These are phyloP conservation scores for Areca catechu DNA, from an alignment of 176 grass and related monocot species.

Conservation along the genomic window DNA sequence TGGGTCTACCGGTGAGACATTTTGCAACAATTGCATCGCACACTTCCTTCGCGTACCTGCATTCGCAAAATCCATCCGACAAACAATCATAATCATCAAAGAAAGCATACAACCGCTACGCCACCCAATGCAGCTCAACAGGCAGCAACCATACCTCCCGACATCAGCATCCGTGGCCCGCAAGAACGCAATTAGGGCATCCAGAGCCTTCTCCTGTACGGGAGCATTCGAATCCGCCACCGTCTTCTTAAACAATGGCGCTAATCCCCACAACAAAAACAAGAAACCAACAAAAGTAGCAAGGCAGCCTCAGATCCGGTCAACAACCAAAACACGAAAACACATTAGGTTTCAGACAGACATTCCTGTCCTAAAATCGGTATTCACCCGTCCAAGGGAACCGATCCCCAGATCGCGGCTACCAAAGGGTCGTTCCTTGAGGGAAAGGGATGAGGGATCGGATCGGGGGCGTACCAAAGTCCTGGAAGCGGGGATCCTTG, in stretches of 20 bases:
- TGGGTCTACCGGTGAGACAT: conserved; percentile 91
- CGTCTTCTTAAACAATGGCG: conserved; percentile 88
- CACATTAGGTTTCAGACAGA: too few species aligned
- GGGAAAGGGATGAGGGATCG: conserved; percentile 16
- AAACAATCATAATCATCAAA: not conserved
- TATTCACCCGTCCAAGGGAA: too few species aligned
- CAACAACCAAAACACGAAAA: conserved; percentile 2
- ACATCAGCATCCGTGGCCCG: conserved; percentile 85
- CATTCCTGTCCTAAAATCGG: too few species aligned
- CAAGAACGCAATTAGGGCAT: conserved; percentile 81
- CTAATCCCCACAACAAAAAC: conserved; percentile 30
- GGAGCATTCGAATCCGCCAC: conserved; percentile 94
- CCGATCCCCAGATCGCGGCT: too few species aligned
- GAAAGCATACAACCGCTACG: too few species aligned
- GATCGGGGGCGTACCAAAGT: conserved; percentile 66
- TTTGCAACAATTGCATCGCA: conserved; percentile 89
- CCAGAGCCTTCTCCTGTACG: conserved; percentile 92
- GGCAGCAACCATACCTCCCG: conserved; percentile 34
- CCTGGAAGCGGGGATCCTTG: conserved; percentile 83
- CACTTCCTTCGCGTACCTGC: conserved; percentile 87
- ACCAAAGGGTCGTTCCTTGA: not conserved
- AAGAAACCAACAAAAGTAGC: conserved; percentile 45
- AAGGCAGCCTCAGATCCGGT: not conserved
- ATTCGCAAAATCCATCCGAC: not conserved
- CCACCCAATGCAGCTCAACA: too few species aligned